Evolutionary conservation across 495 filamentous ascomycete species (phyloP), one percentile per base, ranked within the genome.

Genomic region (Hamigera avellanea): DNA sequence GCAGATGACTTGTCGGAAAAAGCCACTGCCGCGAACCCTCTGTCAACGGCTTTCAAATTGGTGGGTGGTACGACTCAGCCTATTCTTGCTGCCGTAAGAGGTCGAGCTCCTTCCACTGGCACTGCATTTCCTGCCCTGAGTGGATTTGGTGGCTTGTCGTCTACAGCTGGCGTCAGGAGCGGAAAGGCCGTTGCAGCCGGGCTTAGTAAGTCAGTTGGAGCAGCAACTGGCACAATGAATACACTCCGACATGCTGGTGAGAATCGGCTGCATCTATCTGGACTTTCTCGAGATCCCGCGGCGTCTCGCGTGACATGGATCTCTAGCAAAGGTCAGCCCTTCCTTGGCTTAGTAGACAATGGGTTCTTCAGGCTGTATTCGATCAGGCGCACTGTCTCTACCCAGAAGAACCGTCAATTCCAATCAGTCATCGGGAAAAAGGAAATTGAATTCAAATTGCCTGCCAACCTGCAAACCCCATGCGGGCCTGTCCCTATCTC

Each of bases 181-280:
- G 79, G 82, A 6, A 86, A 85, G 44, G 81, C 78, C 6, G 75
- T 95, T 30, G 85, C 83, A 30, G 81, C 81, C 12, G 81, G 86
- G 10, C 75, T 93, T 23, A 84, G 80, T 45, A 80, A 85, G 56
- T 91, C 86, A 14, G 70, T 91, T 43, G 82, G 83, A 26, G 86
- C 81, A 37, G 83, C 84, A 3, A 81, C 80, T 18, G 83, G 74
- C 19, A 84, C 80, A 8, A 79, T 88, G 39, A 80, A 73, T 42
- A 82, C 82, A 26, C 66, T 95, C 26, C 79, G 86, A 26, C 84
- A 91, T 51, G 76, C 77, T 1, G 83, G 83, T 7, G 86, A 91
- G 49, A 91, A 89, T 49, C 78, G 83, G 29, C 68, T 96, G 7
- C 75, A 84, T 40, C 62, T 95, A 16, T 75, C 83, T 14, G 67